These are phyloP conservation scores for Leccinum solheimii DNA, from an alignment of 1,284 basidiomycete genomes.

Conservation along the genomic window DNA sequence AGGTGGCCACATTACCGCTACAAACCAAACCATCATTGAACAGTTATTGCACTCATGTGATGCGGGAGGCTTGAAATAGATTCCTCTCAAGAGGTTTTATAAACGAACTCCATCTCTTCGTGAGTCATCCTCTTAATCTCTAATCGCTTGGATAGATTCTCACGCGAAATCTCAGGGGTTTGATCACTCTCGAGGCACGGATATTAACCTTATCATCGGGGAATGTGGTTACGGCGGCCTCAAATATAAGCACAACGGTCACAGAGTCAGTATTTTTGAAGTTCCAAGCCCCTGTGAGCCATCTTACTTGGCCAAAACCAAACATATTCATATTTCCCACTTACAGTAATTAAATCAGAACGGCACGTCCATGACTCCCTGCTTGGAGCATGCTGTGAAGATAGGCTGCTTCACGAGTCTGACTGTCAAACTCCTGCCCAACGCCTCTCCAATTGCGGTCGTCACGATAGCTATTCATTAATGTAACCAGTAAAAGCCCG, in stretches of 20 bases:
- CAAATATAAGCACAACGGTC: constrained; percentile 23
- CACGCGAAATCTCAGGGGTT: neutral
- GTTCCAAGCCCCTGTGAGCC: constrained; percentile 13
- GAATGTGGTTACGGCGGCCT: constrained; percentile 34
- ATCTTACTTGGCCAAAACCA: neutral
- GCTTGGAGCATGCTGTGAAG: constrained; percentile 5
- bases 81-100: neutral
- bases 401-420: constrained; percentile 4
- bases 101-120: neutral
- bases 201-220: constrained; percentile 5
- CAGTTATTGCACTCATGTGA: neutral
- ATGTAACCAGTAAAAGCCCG: constrained; percentile 19
- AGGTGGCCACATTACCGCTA: neutral
- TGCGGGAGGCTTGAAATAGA: neutral
- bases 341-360: constrained; percentile 11
- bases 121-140: neutral
- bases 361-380: neutral
- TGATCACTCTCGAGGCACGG: neutral
- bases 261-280: constrained; percentile 24
- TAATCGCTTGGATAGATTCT: constrained; percentile 2
- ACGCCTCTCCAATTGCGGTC: constrained; percentile 6
- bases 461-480: constrained; percentile 18
- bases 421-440: constrained; percentile 5
- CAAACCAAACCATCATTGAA: neutral
- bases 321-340: constrained; percentile 13